These are phyloP conservation scores for Aspergillus sojae DNA, from an alignment of 2,329 filamentous ascomycete genomes.

Conservation along the genomic window DNA sequence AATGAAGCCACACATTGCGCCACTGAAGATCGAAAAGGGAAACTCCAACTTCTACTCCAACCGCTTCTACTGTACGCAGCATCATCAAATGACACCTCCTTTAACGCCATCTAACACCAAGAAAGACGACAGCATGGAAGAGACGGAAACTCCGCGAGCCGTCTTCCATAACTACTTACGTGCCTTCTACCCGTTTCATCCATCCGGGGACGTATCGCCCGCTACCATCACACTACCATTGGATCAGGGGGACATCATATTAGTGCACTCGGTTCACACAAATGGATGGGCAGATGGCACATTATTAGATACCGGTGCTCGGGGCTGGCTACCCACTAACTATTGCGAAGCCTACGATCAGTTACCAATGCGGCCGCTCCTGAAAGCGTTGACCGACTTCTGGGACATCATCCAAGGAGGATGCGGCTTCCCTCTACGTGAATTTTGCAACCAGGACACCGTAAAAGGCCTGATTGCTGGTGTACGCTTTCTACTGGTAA, in stretches of 20 bases:
- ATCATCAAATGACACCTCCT: constrained; percentile 68
- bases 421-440: constrained; percentile 71
- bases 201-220: constrained; percentile 73
- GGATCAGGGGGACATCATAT: constrained; percentile 85
- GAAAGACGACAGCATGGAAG: constrained; percentile 58
- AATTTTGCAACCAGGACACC: constrained; percentile 89
- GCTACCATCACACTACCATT: constrained; percentile 86
- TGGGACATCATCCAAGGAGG: constrained; percentile 87
- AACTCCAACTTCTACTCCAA: constrained; percentile 28
- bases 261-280: constrained; percentile 95
- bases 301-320: constrained; percentile 77
- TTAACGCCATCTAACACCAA: constrained; percentile 65
- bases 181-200: constrained; percentile 90
- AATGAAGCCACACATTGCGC: constrained; percentile 40
- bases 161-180: constrained; percentile 93
- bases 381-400: constrained; percentile 85
- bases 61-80: constrained; percentile 29
- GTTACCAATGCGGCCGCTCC: constrained; percentile 77
- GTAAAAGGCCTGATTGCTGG: constrained; percentile 93
- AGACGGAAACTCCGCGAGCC: constrained; percentile 54
- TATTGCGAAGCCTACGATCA: constrained; percentile 97
- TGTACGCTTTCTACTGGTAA: constrained; percentile 83
- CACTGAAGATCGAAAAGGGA: constrained; percentile 42
- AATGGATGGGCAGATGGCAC: constrained; percentile 99
- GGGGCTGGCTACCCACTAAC: constrained; percentile 96